Conservation (phyloP, 345 rosid genomes). For the Garcia nutans region DNA sequence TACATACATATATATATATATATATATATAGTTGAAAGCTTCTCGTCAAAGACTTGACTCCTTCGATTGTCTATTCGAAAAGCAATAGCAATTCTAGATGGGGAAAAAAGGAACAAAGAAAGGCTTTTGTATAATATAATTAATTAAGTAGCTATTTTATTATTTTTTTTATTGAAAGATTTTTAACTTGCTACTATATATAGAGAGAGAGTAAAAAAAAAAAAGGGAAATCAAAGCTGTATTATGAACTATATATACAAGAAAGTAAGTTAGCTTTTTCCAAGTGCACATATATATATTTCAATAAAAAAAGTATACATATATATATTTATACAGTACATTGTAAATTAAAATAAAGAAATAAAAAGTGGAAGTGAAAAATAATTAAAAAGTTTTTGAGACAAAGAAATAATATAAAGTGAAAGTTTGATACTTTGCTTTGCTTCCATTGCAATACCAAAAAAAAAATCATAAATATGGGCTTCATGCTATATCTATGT, state of each 20-base stretch:
- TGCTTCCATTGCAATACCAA: conserved; percentile 25
- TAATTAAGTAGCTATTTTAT: too few species aligned
- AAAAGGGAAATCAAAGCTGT: background rate
- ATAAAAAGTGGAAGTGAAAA: background rate
- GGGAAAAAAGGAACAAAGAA: background rate
- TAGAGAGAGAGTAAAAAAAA: background rate
- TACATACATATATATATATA: too few species aligned
- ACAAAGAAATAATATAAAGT: conserved; percentile 11
- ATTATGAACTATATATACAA: background rate
- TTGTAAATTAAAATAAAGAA: conserved; percentile 3
- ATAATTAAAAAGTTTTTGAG: background rate
- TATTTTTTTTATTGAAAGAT: too few species aligned
- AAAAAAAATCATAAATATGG: conserved; percentile 19
- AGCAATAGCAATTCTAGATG: background rate
- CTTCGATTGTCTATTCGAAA: background rate
- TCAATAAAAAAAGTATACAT: too few species aligned
- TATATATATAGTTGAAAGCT: too few species aligned
- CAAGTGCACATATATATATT: too few species aligned
- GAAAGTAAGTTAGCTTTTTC: conserved; percentile 35
- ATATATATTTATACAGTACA: too few species aligned
- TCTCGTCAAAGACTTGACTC: background rate
- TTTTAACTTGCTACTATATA: too few species aligned
- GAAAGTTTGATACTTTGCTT: conserved; percentile 22
- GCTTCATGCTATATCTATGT: background rate
- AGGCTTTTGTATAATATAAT: too few species aligned